Evolutionary conservation across 2,329 filamentous ascomycete species (phyloP), one percentile per base, ranked within the genome.

Genomic region (Aureobasidium sp.): DNA sequence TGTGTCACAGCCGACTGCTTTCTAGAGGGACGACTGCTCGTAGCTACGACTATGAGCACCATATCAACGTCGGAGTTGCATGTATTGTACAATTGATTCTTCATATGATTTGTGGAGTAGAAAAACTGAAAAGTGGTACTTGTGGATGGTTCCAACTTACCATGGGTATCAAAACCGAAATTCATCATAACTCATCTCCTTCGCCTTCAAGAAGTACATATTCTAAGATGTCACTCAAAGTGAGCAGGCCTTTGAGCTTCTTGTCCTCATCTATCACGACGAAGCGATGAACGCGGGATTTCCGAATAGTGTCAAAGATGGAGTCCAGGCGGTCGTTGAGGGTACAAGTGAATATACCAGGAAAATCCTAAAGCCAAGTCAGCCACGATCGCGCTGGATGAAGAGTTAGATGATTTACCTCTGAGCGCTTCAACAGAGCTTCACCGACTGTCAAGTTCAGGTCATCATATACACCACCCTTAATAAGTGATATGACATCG

Each of bases 251-350:
- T 73, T 88, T 89, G 61, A 99, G 84, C 67, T 87, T 86, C 72
- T 87, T 90, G 58, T 92, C 84, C 67, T 97, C 91, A 74, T 99
- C 92, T 62, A 99, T 90, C 53, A 99, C 88, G 62, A 97, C 87
- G 66, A 99, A 81, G 65, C 94, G 85, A 76, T 99, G 94, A 31
- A 99, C 93, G 64, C 95, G 84, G 49, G 92, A 96, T 77, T 93
- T 95, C 67, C 93, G 89, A 68, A 99, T 90, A 0, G 94, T 97
- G 74, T 97, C 92, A 73, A 97, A 97, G 68, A 99, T 94, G 12
- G 92, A 93, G 72, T 96, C 93, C 54, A 99, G 82, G 61, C 92
- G 87, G 75, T 99, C 94, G 65, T 95, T 88, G 65, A 94, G 82
- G 49, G 87, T 90, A 78, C 94, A 99, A 0, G 93, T 97, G 76